These are phyloP conservation scores for Neofusicoccum kwambonambiense DNA, from an alignment of 2,329 filamentous ascomycete genomes.

Conservation along the genomic window DNA sequence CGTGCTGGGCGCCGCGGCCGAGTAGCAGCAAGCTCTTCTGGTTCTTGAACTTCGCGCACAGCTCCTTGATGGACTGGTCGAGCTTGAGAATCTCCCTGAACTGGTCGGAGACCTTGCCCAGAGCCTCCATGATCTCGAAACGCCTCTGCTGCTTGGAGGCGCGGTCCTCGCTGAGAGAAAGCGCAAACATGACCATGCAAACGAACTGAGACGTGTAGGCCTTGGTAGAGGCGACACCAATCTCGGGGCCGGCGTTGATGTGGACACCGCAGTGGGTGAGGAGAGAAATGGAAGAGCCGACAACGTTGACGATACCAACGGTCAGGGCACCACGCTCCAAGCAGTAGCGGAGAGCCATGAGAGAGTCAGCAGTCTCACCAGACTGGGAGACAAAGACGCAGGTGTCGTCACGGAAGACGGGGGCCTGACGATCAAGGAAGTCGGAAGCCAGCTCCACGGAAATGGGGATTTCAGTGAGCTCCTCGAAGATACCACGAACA, in stretches of 20 bases:
- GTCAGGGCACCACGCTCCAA: constrained; percentile 95
- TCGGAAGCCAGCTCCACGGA: constrained; percentile 95
- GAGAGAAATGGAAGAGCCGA: constrained; percentile 96
- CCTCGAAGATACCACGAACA: constrained; percentile 95
- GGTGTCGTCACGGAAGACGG: constrained; percentile 98
- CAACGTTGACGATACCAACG: constrained; percentile 97
- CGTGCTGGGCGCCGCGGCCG: constrained; percentile 93
- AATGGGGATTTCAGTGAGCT: constrained; percentile 96
- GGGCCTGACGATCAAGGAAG: constrained; percentile 93
- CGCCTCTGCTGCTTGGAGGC: constrained; percentile 90
- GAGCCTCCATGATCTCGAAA: constrained; percentile 93
- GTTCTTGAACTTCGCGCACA: constrained; percentile 93
- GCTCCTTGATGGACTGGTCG: constrained; percentile 88
- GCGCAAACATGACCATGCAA: constrained; percentile 99
- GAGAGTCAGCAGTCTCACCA: constrained; percentile 94
- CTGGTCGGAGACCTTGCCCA: constrained; percentile 82
- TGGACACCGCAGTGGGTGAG: constrained; percentile 99
- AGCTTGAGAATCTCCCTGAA: constrained; percentile 90
- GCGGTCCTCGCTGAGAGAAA: constrained; percentile 94
- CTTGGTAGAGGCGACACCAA: constrained; percentile 98
- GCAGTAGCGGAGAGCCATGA: constrained; percentile 97
- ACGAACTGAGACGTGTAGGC: constrained; percentile 99
- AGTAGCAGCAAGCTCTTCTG: constrained; percentile 94
- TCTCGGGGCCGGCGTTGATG: constrained; percentile 98
- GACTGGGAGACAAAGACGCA: constrained; percentile 99